A percentile compares a stretch with the other conserved stretches of the same genome.
Conservation (phyloP, 73 alveolate genomes). For the Urostyla sp. region DNA sequence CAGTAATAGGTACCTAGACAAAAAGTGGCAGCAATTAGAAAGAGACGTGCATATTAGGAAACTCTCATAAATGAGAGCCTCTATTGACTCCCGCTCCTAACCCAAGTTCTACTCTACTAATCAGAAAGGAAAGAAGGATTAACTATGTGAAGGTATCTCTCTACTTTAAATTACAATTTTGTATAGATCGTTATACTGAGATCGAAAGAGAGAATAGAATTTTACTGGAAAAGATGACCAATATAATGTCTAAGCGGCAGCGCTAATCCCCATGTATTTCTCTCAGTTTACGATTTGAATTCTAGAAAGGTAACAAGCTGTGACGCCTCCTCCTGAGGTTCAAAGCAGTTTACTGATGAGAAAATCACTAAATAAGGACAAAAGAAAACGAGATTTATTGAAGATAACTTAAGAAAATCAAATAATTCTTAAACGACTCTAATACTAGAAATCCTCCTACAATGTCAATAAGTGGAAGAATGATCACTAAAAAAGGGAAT, state of each 20-base stretch:
- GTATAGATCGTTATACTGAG: constrained; percentile 55
- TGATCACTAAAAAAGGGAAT: constrained; percentile 26
- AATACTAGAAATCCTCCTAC: constrained; percentile 20
- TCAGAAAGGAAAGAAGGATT: constrained; percentile 39
- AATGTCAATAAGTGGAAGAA: constrained; percentile 25
- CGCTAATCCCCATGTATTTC: too few species aligned
- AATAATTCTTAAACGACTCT: constrained; percentile 57
- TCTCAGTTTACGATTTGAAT: too few species aligned
- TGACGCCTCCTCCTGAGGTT: too few species aligned
- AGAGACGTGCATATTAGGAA: constrained; percentile 26
- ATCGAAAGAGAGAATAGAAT: constrained; percentile 62
- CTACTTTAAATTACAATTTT: background rate
- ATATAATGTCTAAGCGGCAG: too few species aligned
- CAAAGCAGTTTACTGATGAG: background rate
- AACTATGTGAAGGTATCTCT: constrained; percentile 35
- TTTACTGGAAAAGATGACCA: constrained; percentile 63
- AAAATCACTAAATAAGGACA: constrained; percentile 38
- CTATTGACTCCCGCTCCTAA: constrained; percentile 4
- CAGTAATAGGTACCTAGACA: constrained; percentile 37
- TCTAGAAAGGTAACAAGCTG: background rate
- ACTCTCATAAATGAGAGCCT: constrained; percentile 10
- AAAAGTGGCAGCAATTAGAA: constrained; percentile 45
- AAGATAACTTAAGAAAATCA: constrained; percentile 53
- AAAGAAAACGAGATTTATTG: constrained; percentile 25
- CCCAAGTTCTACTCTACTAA: background rate